Conservation (phyloP, 179 eudicot species). For the Spergularia azorica region DNA sequence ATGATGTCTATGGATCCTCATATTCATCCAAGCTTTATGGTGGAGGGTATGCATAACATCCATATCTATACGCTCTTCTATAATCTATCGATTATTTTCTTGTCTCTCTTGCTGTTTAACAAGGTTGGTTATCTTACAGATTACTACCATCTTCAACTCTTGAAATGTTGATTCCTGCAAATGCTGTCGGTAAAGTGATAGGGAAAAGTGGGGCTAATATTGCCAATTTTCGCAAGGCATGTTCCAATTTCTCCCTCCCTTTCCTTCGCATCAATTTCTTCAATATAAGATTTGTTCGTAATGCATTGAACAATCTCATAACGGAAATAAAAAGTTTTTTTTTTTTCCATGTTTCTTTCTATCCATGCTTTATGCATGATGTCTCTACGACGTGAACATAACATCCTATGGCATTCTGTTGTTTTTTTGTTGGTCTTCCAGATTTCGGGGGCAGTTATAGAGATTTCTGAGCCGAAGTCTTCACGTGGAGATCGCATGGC, state of each 20-base stretch:
- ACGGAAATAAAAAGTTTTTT: too few relatives aligned
- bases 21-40: constrained; percentile 74
- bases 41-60: constrained; percentile 61
- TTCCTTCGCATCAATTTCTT: neutral
- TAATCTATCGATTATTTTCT: neutral
- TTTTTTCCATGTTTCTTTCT: constrained; percentile 2
- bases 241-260: neutral
- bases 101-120: constrained; percentile 6
- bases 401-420: constrained; percentile 13
- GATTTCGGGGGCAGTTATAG: constrained; percentile 92
- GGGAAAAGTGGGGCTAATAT: constrained; percentile 89
- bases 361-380: constrained; percentile 10
- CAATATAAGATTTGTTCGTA: neutral
- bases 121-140: constrained; percentile 35
- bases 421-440: constrained; percentile 35
- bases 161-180: constrained; percentile 79
- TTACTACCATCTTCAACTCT: constrained; percentile 61
- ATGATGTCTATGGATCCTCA: constrained; percentile 65
- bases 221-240: constrained; percentile 81
- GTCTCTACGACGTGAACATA: neutral
- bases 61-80: neutral
- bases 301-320: neutral
- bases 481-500: constrained; percentile 90
- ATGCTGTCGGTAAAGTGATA: constrained; percentile 76
- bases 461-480: constrained; percentile 75